Base-by-base conservation (phyloP, 1,284 basidiomycete species). In the Naganishia albida region DNA sequence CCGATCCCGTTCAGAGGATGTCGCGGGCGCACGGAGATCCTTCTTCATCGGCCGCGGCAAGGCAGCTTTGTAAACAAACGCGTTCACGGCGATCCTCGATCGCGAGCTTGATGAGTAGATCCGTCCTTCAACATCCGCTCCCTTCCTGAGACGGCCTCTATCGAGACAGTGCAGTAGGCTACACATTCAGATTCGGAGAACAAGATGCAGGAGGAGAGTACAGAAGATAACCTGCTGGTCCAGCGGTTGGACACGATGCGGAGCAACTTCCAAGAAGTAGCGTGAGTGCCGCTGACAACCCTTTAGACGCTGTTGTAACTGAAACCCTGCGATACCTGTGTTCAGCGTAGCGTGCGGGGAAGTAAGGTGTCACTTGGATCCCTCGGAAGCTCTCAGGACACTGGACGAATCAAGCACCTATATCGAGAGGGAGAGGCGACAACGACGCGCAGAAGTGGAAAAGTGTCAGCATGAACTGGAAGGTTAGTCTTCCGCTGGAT, bases 11-110 rank as follows among this genome's bases (percentile, higher is more conserved):
- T n/a, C n/a, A n/a, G n/a, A n/a, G n/a, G n/a, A n/a, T n/a, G n/a
- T n/a, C n/a, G n/a, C n/a, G n/a, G n/a, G n/a, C n/a, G n/a, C n/a
- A n/a, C n/a, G n/a, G n/a, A n/a, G n/a, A n/a, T n/a, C n/a, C n/a
- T n/a, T n/a, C n/a, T n/a, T n/a, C n/a, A n/a, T n/a, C n/a, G n/a
- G n/a, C n/a, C n/a, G n/a, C n/a, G n/a, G n/a, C n/a, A 12, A 20
- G 51, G 39, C 15, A 23, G 49, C 56, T 50, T 60, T 60, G 56
- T 60, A 60, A 60, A 60, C 56, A 60, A 40, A 60, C 56, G 56
- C 56, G 56, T 39, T 38, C n/a, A 10, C 2, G 20, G 34, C 34
- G 34, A 34, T 34, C 34, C 4, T 10, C 10, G 34, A 34, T 10
- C 10, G 4, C 34, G 10, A 34, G 34, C n/a, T n/a, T n/a, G 34